A percentile compares a stretch with the other conserved stretches of the same genome.
Evolutionary conservation across 1,284 basidiomycete species (phyloP).

Genomic region (Ganoderma boninense): DNA sequence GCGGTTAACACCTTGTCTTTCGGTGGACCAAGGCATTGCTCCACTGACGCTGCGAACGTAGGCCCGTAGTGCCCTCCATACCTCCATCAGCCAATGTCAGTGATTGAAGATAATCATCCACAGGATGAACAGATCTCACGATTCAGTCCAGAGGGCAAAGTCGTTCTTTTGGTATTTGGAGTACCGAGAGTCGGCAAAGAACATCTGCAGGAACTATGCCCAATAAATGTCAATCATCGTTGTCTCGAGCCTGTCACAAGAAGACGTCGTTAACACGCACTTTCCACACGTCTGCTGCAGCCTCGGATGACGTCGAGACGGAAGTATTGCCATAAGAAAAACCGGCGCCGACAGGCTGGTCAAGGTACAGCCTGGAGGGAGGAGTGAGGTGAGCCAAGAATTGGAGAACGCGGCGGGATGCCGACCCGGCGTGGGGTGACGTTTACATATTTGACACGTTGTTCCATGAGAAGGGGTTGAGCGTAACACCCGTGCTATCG

Average conservation of each 20-base stretch:
- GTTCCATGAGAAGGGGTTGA: constrained; percentile 74
- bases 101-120: constrained; percentile 22
- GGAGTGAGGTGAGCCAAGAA: not conserved
- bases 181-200: constrained; percentile 66
- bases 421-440: not conserved
- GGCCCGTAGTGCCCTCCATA: constrained; percentile 75
- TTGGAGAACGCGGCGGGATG: not conserved
- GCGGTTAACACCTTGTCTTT: not conserved
- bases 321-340: constrained; percentile 63
- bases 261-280: constrained; percentile 26
- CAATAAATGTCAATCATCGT: constrained; percentile 2
- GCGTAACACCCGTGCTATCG: constrained; percentile 57
- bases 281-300: constrained; percentile 66
- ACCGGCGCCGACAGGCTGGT: constrained; percentile 70
- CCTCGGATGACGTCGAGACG: constrained; percentile 60
- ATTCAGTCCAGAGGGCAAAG: constrained; percentile 72
- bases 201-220: constrained; percentile 66
- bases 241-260: not conserved
- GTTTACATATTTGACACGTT: constrained; percentile 62
- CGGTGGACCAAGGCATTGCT: not conserved
- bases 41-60: constrained; percentile 60
- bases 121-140: constrained; percentile 43
- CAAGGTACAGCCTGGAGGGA: constrained; percentile 53
- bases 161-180: constrained; percentile 57
- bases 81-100: constrained; percentile 38